phyloP scores from a whole-genome alignment of 768 basidiomycete genomes.

The Lyophyllum atratum region DNA sequence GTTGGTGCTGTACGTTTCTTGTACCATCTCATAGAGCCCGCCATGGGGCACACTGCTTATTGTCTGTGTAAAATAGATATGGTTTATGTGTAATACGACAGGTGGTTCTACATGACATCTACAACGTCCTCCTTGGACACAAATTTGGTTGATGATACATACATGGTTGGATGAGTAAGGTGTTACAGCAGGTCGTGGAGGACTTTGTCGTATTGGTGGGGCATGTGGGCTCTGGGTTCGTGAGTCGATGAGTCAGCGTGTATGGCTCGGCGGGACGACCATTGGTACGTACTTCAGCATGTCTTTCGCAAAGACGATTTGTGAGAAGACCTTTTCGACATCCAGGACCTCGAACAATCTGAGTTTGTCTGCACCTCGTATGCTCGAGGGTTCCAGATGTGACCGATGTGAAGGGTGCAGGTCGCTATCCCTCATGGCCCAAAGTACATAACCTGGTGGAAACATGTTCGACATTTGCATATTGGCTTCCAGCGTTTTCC shows the following conservation, averaged over 20 bases:
- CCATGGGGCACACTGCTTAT: background rate
- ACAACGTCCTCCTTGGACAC: background rate
- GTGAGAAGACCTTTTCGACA: conserved; percentile 74
- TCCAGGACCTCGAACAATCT: conserved; percentile 79
- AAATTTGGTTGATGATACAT: background rate
- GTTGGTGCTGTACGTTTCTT: background rate
- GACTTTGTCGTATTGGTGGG: conserved; percentile 78
- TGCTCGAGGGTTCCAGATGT: conserved; percentile 18
- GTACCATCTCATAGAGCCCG: background rate
- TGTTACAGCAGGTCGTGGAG: conserved; percentile 67
- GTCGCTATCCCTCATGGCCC: conserved; percentile 77
- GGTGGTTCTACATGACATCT: background rate
- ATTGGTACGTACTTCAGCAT: conserved; percentile 67
- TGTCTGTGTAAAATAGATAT: conserved; percentile 11
- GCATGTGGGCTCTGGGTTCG: conserved; percentile 74
- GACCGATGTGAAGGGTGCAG: conserved; percentile 60
- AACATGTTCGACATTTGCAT: conserved; percentile 75
- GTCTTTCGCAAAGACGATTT: conserved; percentile 79
- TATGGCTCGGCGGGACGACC: background rate
- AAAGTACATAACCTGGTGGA: conserved; percentile 77
- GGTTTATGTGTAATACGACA: conserved; percentile 2
- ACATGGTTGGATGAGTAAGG: conserved; percentile 6
- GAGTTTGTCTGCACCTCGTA: conserved; percentile 47
- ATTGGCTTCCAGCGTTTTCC: conserved; percentile 84
- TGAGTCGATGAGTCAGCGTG: background rate